Conservation (phyloP, 768 basidiomycete species). For the Lactarius quietus region DNA sequence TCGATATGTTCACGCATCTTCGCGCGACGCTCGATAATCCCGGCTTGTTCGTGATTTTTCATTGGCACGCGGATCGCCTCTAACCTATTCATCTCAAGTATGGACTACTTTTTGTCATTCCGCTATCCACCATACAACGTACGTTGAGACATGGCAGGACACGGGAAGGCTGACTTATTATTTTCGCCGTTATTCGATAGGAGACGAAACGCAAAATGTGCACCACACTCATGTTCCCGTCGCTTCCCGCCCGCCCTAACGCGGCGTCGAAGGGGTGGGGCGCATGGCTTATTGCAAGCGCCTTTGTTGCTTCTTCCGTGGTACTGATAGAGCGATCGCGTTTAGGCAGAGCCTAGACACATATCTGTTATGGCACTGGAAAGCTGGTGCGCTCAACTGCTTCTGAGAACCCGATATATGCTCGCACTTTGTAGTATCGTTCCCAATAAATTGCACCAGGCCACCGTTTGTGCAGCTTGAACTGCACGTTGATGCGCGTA, state of each 20-base stretch:
- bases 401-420: background rate
- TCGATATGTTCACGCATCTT: constrained; percentile 75
- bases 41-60: constrained; percentile 33
- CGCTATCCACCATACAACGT: constrained; percentile 42
- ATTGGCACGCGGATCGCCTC: background rate
- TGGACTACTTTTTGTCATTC: constrained; percentile 34
- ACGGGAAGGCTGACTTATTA: background rate
- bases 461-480: too few relatives aligned
- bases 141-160: constrained; percentile 14
- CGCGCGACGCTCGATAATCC: constrained; percentile 52
- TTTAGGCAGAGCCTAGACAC: constrained; percentile 1
- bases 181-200: constrained; percentile 20
- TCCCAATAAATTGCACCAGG: background rate
- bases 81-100: constrained; percentile 24
- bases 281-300: constrained; percentile 40
- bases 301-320: constrained; percentile 36
- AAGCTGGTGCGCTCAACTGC: background rate
- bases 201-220: constrained; percentile 30
- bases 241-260: constrained; percentile 44
- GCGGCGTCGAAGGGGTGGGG: constrained; percentile 27
- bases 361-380: background rate
- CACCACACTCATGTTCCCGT: constrained; percentile 29
- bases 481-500: too few relatives aligned
- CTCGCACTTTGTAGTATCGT: background rate
- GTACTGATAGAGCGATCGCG: constrained; percentile 5